A percentile compares a stretch with the other conserved stretches of the same genome.
Conservation (phyloP, 805 yeast genomes). For the Candida qinlingensis region DNA sequence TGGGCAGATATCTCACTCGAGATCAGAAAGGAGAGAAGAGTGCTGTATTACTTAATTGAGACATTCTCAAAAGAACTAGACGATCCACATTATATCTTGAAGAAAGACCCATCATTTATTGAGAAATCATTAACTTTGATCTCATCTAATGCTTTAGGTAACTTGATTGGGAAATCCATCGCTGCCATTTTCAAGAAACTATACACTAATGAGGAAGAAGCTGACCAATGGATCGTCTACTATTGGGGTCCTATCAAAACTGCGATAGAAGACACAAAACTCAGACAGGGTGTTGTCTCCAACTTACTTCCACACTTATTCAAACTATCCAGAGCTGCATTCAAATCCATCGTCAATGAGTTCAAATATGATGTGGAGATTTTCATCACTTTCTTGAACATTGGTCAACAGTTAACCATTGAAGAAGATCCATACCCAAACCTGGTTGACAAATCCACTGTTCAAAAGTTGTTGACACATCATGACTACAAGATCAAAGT, state of each 20-base stretch:
- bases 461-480: conserved; percentile 41
- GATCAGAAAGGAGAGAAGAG: conserved; percentile 49
- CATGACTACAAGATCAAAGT: conserved; percentile 44
- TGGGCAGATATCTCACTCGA: conserved; percentile 45
- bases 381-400: conserved; percentile 49
- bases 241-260: conserved; percentile 21
- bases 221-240: conserved; percentile 16
- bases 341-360: conserved; percentile 32
- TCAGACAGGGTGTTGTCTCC: conserved; percentile 41
- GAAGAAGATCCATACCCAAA: conserved; percentile 44
- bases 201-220: conserved; percentile 26
- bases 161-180: conserved; percentile 56
- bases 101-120: conserved; percentile 41
- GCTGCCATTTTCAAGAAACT: conserved; percentile 34
- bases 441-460: conserved; percentile 28
- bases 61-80: conserved; percentile 41
- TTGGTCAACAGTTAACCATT: conserved; percentile 58
- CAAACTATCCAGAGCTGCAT: conserved; percentile 41
- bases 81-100: conserved; percentile 37
- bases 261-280: conserved; percentile 9
- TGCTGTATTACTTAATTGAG: conserved; percentile 57
- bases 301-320: conserved; percentile 64
- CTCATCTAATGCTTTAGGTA: conserved; percentile 57
- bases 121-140: conserved; percentile 43
- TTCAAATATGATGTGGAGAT: conserved; percentile 30